Evolutionary conservation across 202 grass and related monocot species (phyloP).

Genomic region (Panicum hallii): DNA sequence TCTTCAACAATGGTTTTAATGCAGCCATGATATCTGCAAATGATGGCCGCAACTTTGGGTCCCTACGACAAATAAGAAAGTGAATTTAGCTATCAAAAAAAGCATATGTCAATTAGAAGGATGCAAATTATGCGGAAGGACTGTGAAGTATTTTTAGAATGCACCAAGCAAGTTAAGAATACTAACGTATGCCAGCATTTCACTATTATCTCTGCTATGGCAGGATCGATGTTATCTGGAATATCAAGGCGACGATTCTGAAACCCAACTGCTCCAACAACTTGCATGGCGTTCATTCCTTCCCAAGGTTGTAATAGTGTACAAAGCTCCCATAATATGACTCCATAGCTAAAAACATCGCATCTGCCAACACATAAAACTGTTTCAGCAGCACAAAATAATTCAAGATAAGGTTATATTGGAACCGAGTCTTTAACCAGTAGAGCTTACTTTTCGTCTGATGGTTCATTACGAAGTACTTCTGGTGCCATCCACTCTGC

Average conservation of each 20-base stretch:
- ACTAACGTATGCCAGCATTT: constrained; percentile 97
- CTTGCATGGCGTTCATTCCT: constrained; percentile 99
- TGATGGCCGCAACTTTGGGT: constrained; percentile 83
- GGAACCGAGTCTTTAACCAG: constrained; percentile 23
- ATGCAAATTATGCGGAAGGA: neutral
- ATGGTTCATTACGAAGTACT: constrained; percentile 93
- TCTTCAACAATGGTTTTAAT: constrained; percentile 82
- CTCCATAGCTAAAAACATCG: constrained; percentile 95
- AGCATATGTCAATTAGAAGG: neutral
- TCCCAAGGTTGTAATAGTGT: constrained; percentile 94
- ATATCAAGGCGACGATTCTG: constrained; percentile 93
- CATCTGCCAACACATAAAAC: constrained; percentile 62
- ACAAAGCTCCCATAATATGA: constrained; percentile 97
- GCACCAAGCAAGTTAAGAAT: constrained; percentile 41
- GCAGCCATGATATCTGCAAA: constrained; percentile 94
- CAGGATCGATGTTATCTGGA: constrained; percentile 82
- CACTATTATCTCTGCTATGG: constrained; percentile 73
- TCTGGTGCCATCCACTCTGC: constrained; percentile 99
- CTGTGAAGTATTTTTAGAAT: constrained; percentile 5
- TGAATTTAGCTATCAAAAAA: constrained; percentile 26
- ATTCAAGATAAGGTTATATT: neutral
- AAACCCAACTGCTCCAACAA: constrained; percentile 96
- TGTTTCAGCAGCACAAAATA: constrained; percentile 40
- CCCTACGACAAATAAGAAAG: constrained; percentile 52
- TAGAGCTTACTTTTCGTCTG: constrained; percentile 89